phyloP scores from a whole-genome alignment of 768 basidiomycete genomes.

The Rhodotorula kratochvilovae region DNA sequence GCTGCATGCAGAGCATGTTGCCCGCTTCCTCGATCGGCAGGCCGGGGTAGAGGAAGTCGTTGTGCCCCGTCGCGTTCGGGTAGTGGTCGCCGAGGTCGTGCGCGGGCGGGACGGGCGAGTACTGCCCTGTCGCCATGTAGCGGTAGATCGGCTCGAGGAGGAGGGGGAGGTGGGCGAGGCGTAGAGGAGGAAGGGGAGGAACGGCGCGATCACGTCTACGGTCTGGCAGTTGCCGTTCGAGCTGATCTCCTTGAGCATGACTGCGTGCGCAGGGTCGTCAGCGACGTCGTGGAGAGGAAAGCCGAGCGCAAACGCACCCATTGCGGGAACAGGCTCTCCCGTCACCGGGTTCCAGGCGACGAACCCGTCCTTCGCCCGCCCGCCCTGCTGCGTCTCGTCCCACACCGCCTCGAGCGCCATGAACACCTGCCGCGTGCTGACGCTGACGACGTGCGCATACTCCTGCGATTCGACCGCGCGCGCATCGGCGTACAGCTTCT shows the following conservation, averaged over 20 bases:
- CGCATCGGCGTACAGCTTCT: constrained; percentile 30
- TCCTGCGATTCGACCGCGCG: constrained; percentile 23
- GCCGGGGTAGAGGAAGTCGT: constrained; percentile 21
- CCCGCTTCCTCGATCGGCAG: constrained; percentile 37
- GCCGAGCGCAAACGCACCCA: constrained; percentile 4
- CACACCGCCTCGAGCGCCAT: constrained; percentile 29
- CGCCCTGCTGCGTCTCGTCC: constrained; percentile 15
- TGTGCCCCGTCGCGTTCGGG: constrained; percentile 28
- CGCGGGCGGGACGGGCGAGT: constrained; percentile 17
- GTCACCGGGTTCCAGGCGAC: constrained; percentile 16
- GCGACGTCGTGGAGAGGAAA: neutral
- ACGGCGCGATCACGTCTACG: constrained; percentile 28
- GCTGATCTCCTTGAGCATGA: constrained; percentile 37
- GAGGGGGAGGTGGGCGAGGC: constrained; percentile 30
- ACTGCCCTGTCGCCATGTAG: constrained; percentile 28
- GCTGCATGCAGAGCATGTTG: constrained; percentile 27
- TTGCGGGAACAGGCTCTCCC: constrained; percentile 9
- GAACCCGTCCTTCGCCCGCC: neutral
- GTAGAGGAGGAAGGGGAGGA: constrained; percentile 38
- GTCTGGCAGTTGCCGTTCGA: constrained; percentile 37
- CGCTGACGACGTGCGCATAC: constrained; percentile 24
- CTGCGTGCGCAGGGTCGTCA: neutral
- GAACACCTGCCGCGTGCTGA: constrained; percentile 27
- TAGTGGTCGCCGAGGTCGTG: constrained; percentile 39
- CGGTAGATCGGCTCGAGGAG: constrained; percentile 31